Conservation (phyloP, 768 basidiomycete species). For the Cytidiella melzeri region DNA sequence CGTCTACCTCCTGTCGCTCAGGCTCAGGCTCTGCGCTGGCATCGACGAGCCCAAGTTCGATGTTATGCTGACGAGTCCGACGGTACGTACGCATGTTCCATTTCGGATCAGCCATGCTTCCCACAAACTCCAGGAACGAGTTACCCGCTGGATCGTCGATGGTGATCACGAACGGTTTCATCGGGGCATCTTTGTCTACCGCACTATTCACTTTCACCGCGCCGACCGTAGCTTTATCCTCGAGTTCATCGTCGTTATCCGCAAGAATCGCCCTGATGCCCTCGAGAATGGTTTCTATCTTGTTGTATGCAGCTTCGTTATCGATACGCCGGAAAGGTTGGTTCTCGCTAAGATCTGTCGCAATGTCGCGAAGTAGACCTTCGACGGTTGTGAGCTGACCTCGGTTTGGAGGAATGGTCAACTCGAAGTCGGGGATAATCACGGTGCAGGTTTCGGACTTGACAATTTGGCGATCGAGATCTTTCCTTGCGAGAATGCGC, state of each 20-base stretch:
- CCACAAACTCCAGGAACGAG: slow-evolving; percentile 91
- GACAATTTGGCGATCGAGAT: slow-evolving; percentile 91
- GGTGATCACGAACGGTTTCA: slow-evolving; percentile 72
- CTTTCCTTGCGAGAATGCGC: slow-evolving; percentile 62
- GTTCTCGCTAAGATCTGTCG: slow-evolving; percentile 71
- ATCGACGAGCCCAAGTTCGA: slow-evolving; percentile 65
- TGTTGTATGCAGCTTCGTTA: slow-evolving; percentile 61
- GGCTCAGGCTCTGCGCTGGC: slow-evolving; percentile 32
- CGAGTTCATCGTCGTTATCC: slow-evolving; percentile 43
- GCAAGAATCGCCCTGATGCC: slow-evolving; percentile 59
- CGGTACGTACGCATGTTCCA: slow-evolving; percentile 86
- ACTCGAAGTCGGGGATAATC: slow-evolving; percentile 77
- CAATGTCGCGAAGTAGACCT: slow-evolving; percentile 79
- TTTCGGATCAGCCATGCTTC: slow-evolving; percentile 83
- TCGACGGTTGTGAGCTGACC: slow-evolving; percentile 98
- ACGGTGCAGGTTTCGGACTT: slow-evolving; percentile 82
- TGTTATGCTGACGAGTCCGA: slow-evolving; percentile 76
- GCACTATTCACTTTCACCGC: slow-evolving; percentile 26
- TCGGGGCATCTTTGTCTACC: slow-evolving; percentile 41
- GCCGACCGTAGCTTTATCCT: slow-evolving; percentile 31
- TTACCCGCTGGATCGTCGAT: slow-evolving; percentile 94
- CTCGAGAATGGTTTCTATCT: slow-evolving; percentile 72
- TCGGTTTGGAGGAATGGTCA: slow-evolving; percentile 83
- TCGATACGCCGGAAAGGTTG: slow-evolving; percentile 82
- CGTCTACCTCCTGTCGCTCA: slow-evolving; percentile 6